phyloP scores from a whole-genome alignment of 2,329 filamentous ascomycete genomes.

The Fusarium fracticaudum region DNA sequence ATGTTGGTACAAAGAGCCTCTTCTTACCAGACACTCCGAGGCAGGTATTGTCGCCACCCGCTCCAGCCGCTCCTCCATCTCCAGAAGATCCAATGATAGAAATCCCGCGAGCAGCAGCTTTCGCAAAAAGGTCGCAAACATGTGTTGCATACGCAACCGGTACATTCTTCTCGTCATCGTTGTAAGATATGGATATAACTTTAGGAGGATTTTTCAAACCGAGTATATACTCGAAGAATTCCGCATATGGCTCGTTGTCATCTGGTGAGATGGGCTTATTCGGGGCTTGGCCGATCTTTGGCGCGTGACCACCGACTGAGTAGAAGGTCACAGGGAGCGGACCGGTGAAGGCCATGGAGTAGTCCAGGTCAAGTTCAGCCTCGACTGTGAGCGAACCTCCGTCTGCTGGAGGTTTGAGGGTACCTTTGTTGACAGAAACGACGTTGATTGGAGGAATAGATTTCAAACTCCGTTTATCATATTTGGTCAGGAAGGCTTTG shows the following conservation, averaged over 20 bases:
- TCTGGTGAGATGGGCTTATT: not conserved
- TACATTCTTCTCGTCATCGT: not conserved
- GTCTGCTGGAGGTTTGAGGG: not conserved
- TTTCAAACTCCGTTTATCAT: not conserved
- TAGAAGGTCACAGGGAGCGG: not conserved
- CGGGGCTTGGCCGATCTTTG: not conserved
- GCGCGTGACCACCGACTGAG: not conserved
- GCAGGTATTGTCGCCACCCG: not conserved
- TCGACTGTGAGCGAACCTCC: not conserved
- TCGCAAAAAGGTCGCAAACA: not conserved
- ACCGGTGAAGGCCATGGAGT: not conserved
- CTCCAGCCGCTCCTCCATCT: not conserved
- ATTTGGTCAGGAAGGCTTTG: not conserved
- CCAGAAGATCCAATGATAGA: not conserved
- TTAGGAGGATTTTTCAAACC: not conserved
- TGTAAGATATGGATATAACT: not conserved
- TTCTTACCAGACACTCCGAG: not conserved
- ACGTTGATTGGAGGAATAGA: not conserved
- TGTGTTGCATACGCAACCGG: not conserved
- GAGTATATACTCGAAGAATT: not conserved
- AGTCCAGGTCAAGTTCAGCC: not conserved
- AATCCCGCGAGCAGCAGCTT: not conserved
- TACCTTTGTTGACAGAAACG: not conserved
- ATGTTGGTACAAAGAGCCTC: not conserved
- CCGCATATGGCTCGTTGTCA: not conserved